Conservation (phyloP, 202 grass and related monocot genomes). For the Sporobolus alterniflorus region DNA sequence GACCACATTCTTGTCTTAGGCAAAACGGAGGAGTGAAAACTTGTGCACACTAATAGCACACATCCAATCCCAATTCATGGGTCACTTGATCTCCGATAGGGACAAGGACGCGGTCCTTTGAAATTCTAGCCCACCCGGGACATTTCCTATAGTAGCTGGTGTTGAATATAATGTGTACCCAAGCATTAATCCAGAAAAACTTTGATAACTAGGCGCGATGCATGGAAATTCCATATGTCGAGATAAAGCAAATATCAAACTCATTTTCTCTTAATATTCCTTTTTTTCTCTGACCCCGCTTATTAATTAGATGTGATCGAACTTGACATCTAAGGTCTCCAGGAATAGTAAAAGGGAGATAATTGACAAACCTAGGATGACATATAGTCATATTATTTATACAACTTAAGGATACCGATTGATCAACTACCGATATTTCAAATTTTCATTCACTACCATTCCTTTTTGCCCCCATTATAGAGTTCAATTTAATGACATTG, state of each 20-base stretch:
- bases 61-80: constrained; percentile 18
- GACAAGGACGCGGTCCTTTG: constrained; percentile 30
- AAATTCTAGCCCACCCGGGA: constrained; percentile 5
- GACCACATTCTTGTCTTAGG: constrained; percentile 33
- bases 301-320: too few relatives aligned
- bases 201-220: background rate
- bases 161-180: background rate
- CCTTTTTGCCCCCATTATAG: too few relatives aligned
- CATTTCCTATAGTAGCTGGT: background rate
- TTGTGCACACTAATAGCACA: background rate
- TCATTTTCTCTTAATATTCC: background rate
- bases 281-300: background rate
- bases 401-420: too few relatives aligned
- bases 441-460: too few relatives aligned
- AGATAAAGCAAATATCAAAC: background rate
- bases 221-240: background rate
- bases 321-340: too few relatives aligned
- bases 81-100: constrained; percentile 28
- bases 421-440: too few relatives aligned
- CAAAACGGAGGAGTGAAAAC: background rate
- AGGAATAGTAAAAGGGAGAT: too few relatives aligned
- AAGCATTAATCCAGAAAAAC: background rate
- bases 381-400: too few relatives aligned
- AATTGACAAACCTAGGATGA: too few relatives aligned
- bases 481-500: background rate